These are phyloP conservation scores for Wickerhamomyces sydowiorum DNA, from an alignment of 805 yeast genomes.

Conservation along the genomic window DNA sequence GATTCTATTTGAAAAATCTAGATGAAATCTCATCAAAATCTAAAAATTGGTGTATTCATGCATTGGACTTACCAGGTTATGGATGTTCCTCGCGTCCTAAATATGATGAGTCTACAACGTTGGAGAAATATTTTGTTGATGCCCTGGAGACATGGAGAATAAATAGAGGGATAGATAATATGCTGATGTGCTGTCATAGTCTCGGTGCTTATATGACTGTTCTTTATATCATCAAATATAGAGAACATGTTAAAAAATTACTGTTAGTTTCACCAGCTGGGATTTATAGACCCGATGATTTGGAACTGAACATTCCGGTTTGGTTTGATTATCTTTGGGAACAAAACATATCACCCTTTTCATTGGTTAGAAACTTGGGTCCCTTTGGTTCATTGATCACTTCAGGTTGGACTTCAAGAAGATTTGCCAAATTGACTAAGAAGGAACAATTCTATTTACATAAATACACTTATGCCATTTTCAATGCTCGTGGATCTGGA, in stretches of 20 bases:
- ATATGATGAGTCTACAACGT: conserved; percentile 33
- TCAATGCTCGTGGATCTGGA: conserved; percentile 85
- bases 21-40: conserved; percentile 37
- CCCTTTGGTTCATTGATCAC: conserved; percentile 81
- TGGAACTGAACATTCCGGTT: conserved; percentile 48
- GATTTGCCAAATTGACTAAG: conserved; percentile 58
- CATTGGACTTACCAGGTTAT: conserved; percentile 84
- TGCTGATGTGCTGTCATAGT: conserved; percentile 76
- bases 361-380: conserved; percentile 70
- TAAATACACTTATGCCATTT: conserved; percentile 74
- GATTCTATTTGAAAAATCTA: conserved; percentile 74
- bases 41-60: conserved; percentile 67
- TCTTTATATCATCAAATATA: conserved; percentile 56
- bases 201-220: conserved; percentile 85
- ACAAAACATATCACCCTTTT: conserved; percentile 78
- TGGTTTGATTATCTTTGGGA: conserved; percentile 88
- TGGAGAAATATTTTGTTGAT: conserved; percentile 38
- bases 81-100: conserved; percentile 84
- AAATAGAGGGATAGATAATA: conserved; percentile 39
- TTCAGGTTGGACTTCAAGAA: conserved; percentile 82
- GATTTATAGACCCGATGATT: conserved; percentile 43
- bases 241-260: conserved; percentile 57
- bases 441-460: conserved; percentile 54
- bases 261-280: conserved; percentile 92
- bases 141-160: conserved; percentile 61